Conservation (phyloP, 1,139 yeast species). For the Candida labiduridarum region DNA sequence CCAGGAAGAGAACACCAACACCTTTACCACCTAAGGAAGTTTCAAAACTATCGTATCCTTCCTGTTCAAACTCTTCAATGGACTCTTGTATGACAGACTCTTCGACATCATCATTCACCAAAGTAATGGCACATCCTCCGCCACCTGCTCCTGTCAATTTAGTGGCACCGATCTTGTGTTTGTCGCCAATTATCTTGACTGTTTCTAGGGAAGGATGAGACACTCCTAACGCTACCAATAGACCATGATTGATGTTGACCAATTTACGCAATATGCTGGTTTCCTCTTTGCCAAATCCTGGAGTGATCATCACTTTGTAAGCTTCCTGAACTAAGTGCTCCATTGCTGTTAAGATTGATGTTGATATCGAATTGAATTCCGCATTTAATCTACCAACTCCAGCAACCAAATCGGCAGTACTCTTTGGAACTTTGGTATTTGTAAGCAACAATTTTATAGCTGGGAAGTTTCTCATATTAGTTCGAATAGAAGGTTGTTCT, state of each 20-base stretch:
- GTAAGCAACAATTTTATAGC: constrained; percentile 74
- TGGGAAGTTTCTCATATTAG: constrained; percentile 74
- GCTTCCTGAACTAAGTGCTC: constrained; percentile 71
- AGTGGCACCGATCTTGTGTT: constrained; percentile 73
- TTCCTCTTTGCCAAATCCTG: constrained; percentile 49
- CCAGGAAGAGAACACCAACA: constrained; percentile 54
- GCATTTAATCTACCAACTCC: constrained; percentile 63
- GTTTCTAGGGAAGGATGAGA: constrained; percentile 87
- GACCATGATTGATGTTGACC: constrained; percentile 86
- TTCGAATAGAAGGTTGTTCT: constrained; percentile 57
- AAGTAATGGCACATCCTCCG: constrained; percentile 96
- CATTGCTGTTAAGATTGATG: constrained; percentile 70
- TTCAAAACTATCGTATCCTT: constrained; percentile 77
- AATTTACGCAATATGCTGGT: constrained; percentile 58
- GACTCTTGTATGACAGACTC: constrained; percentile 33
- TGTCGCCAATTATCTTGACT: constrained; percentile 65
- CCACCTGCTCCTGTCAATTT: constrained; percentile 99
- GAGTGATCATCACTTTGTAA: constrained; percentile 57
- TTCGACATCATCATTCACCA: constrained; percentile 56
- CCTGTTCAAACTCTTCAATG: constrained; percentile 37
- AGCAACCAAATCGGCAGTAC: constrained; percentile 82
- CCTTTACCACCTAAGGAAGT: constrained; percentile 91
- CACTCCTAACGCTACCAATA: constrained; percentile 84
- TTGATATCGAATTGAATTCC: constrained; percentile 56
- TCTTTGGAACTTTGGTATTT: constrained; percentile 82